These are phyloP conservation scores for Acacia concinna DNA, from an alignment of 331 rosid species.

Conservation along the genomic window DNA sequence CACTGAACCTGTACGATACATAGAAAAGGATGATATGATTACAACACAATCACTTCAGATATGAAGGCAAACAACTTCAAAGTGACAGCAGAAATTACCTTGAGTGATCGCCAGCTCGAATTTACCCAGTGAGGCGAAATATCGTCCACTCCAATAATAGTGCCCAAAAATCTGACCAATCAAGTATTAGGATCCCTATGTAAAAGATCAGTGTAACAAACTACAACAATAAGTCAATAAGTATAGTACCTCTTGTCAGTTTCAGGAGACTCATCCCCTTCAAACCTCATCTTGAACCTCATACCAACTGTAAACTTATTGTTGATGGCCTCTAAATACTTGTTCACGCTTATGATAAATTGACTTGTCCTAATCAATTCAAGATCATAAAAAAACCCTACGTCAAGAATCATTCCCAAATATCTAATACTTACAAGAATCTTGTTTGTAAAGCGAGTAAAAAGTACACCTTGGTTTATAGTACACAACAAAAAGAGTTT, in stretches of 20 bases:
- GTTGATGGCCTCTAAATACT: conserved; percentile 64
- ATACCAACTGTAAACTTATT: conserved; percentile 61
- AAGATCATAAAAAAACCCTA: conserved; percentile 15
- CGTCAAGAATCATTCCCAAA: conserved; percentile 18
- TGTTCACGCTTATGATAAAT: conserved; percentile 67
- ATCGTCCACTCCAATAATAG: conserved; percentile 71
- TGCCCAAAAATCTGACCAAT: conserved; percentile 70
- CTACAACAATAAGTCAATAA: not conserved
- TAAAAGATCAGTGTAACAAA: conserved; percentile 20
- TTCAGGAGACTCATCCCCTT: conserved; percentile 83
- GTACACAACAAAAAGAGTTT: conserved; percentile 67
- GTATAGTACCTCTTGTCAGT: conserved; percentile 71
- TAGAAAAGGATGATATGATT: conserved; percentile 11
- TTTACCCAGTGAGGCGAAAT: conserved; percentile 65
- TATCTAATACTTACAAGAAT: not conserved
- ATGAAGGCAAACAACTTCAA: not conserved
- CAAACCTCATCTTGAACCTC: conserved; percentile 77
- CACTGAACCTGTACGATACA: conserved; percentile 71
- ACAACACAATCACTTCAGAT: conserved; percentile 1
- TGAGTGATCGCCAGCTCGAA: conserved; percentile 78
- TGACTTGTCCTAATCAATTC: conserved; percentile 63
- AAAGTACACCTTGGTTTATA: conserved; percentile 70
- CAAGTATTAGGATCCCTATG: conserved; percentile 29
- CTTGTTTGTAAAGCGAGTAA: not conserved
- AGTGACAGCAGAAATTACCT: conserved; percentile 48